Evolutionary conservation across 495 filamentous ascomycete genomes (phyloP).

Genomic region (Penicillium cinerascens): DNA sequence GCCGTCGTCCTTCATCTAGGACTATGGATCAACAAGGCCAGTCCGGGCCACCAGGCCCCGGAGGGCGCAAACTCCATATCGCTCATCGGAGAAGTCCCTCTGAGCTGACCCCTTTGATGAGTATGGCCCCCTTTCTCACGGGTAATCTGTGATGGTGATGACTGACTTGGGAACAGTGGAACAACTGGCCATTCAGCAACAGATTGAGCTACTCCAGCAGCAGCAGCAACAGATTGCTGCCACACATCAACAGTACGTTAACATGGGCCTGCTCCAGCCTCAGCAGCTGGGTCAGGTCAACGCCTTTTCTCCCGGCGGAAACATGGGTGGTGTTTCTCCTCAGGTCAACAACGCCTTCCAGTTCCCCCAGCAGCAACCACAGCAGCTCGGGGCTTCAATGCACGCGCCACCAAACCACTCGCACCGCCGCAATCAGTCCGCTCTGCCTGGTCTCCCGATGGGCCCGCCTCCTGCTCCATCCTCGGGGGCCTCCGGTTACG

Average conservation of each 20-base stretch:
- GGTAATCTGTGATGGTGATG: constrained; percentile 1
- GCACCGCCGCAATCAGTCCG: constrained; percentile 97
- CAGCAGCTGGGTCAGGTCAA: constrained; percentile 70
- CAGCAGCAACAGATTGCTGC: constrained; percentile 97
- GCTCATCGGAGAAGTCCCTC: constrained; percentile 96
- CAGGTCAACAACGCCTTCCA: constrained; percentile 80
- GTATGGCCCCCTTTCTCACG: constrained; percentile 56
- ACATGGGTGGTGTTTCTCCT: constrained; percentile 71
- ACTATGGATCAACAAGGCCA: constrained; percentile 84
- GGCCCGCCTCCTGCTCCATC: constrained; percentile 91
- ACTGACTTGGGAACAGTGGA: constrained; percentile 61
- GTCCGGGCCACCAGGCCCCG: constrained; percentile 71
- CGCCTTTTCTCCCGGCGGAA: constrained; percentile 62
- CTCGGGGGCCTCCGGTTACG: constrained; percentile 89
- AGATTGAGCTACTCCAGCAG: constrained; percentile 95
- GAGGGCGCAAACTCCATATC: constrained; percentile 91
- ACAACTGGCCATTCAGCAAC: constrained; percentile 97
- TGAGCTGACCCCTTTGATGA: constrained; percentile 96
- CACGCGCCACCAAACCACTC: constrained; percentile 73
- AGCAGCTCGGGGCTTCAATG: constrained; percentile 68
- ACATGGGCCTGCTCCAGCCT: constrained; percentile 88
- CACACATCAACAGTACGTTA: constrained; percentile 94
- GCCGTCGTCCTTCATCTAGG: constrained; percentile 17
- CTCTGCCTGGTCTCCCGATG: constrained; percentile 88
- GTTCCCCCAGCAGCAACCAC: constrained; percentile 79